These are phyloP conservation scores for Wickerhamomyces strasburgensis DNA, from an alignment of 805 yeast genomes.

Conservation along the genomic window DNA sequence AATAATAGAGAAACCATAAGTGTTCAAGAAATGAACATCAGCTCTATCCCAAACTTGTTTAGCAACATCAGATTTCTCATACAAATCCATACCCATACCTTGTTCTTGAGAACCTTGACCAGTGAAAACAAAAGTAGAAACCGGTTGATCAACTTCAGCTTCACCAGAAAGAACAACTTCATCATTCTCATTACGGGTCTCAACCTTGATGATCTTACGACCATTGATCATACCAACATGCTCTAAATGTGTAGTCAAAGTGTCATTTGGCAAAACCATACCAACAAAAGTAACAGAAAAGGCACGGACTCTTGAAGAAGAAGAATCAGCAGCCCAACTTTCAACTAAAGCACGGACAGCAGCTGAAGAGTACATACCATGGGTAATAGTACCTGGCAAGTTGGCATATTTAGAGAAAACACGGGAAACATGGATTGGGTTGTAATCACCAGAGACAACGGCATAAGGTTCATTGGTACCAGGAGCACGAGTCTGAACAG, in stretches of 20 bases:
- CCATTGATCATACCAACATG: slow-evolving; percentile 99
- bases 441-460: slow-evolving; percentile 95
- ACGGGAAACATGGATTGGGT: slow-evolving; percentile 96
- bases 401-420: slow-evolving; percentile 90
- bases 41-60: slow-evolving; percentile 97
- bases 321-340: slow-evolving; percentile 97
- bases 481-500: slow-evolving; percentile 69
- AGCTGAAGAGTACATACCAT: slow-evolving; percentile 98
- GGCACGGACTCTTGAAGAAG: slow-evolving; percentile 92
- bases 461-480: slow-evolving; percentile 96
- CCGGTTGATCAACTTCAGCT: slow-evolving; percentile 99
- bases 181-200: slow-evolving; percentile 77
- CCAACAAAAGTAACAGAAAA: slow-evolving; percentile 88
- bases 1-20: slow-evolving; percentile 95
- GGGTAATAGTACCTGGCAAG: slow-evolving; percentile 96
- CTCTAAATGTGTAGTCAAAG: slow-evolving; percentile 78
- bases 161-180: slow-evolving; percentile 85
- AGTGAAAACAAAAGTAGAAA: slow-evolving; percentile 93
- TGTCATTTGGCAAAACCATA: slow-evolving; percentile 96
- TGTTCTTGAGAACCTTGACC: slow-evolving; percentile 99
- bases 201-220: slow-evolving; percentile 92
- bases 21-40: slow-evolving; percentile 83
- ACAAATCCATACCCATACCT: slow-evolving; percentile 99
- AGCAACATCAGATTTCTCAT: slow-evolving; percentile 86
- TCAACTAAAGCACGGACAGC: slow-evolving; percentile 92